Base-by-base conservation (phyloP, 108 stramenopile species). In the Parietichytrium sp. region DNA sequence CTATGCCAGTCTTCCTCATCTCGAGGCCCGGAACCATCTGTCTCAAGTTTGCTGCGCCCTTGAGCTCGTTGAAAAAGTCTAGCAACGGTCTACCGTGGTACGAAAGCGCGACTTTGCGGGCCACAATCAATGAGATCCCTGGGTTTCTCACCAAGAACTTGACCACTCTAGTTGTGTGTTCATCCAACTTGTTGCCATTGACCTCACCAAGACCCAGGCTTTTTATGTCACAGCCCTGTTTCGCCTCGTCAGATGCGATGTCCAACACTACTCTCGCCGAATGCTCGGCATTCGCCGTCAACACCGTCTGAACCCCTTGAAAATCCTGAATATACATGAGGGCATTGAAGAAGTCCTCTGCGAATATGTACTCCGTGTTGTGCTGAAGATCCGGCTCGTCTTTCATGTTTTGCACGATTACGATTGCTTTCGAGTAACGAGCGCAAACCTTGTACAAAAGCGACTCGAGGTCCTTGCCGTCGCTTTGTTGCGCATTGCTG, bases 191-290 rank as follows among this genome's bases (percentile, higher is more conserved):
- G 8, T 7, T 8, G 10, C 15, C 6, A 6, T 16, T 15, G 38
- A 6, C 38, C n/a, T n/a, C n/a, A n/a, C n/a, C n/a, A 27, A 72
- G 61, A 72, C 42, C 61, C 29, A 72, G 61, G n/a, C 38, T n/a
- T 7, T 42, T 33, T 25, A 72, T 10, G 6, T 42, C 42, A 0
- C 15, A 10, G 6, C 61, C 61, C 0, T 6, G 20, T n/a, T 25
- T 31, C 42, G 36, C 61, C 33, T 72, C 61, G 16, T 10, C 6
- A 6, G 33, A 13, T 33, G 38, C 13, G 0, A 72, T 2, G 0
- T 6, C 6, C 1, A 45, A 6, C 33, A 72, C n/a, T 18, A 72
- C 20, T 0, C 20, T 33, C 6, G 45, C 61, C 23, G 61, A 45
- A 1, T 72, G 38, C 0, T 45, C 61, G 23, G 25, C 42, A 20